These are phyloP conservation scores for Talaromyces proteolyticus DNA, from an alignment of 495 filamentous ascomycete genomes.

Conservation along the genomic window DNA sequence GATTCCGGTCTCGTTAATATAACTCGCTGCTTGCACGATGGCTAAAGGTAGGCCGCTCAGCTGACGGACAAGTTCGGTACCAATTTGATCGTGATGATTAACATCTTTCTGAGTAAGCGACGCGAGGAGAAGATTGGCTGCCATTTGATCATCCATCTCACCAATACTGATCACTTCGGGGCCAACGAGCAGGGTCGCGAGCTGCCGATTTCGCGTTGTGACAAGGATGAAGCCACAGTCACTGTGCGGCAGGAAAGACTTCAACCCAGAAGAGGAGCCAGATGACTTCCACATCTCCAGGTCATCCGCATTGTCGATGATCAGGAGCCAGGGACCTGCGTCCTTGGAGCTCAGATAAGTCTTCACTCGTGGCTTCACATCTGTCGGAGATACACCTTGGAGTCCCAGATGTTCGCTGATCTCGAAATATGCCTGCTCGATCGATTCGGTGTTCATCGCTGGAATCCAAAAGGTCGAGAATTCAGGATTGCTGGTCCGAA, in stretches of 20 bases:
- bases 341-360: slow-evolving; percentile 13
- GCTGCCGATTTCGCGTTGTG: slow-evolving; percentile 17
- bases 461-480: slow-evolving; percentile 48
- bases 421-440: slow-evolving; percentile 39
- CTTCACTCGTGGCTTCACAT: slow-evolving; percentile 17
- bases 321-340: slow-evolving; percentile 13
- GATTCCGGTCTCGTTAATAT: slow-evolving; percentile 28
- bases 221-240: slow-evolving; percentile 10
- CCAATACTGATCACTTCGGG: slow-evolving; percentile 8
- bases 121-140: slow-evolving; percentile 14
- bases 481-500: slow-evolving; percentile 24
- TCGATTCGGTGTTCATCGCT: slow-evolving; percentile 25
- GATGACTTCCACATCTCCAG: slow-evolving; percentile 4
- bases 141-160: slow-evolving; percentile 10
- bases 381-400: slow-evolving; percentile 2
- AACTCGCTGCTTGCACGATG: slow-evolving; percentile 40
- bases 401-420: slow-evolving; percentile 26
- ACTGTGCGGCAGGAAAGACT: slow-evolving; percentile 5
- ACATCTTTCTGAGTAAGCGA: slow-evolving; percentile 12
- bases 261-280: slow-evolving; percentile 1
- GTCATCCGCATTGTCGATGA: slow-evolving; percentile 21
- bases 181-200: slow-evolving; percentile 10
- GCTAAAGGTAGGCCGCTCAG: slow-evolving; percentile 38
- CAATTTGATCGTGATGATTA: neutral
- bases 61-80: slow-evolving; percentile 17